Conservation (phyloP, 371 early-diverging fungal genomes). For the Zychaea mexicana region DNA sequence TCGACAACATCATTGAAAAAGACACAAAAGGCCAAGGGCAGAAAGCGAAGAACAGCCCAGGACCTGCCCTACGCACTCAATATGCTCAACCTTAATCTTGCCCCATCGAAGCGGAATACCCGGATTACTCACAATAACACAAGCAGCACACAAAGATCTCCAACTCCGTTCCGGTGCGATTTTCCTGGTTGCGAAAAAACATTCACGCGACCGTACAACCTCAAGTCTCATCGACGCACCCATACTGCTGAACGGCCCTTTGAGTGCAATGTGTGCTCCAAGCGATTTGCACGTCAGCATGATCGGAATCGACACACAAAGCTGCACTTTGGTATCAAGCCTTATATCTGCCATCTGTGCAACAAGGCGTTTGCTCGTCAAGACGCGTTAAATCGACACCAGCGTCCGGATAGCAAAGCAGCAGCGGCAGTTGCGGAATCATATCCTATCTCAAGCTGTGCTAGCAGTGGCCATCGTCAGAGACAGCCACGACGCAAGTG, state of each 20-base stretch:
- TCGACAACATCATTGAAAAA: neutral
- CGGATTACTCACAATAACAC: neutral
- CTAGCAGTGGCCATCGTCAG: constrained; percentile 6
- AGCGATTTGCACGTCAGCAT: constrained; percentile 72
- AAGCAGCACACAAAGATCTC: neutral
- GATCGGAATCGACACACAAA: constrained; percentile 85
- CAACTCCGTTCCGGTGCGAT: constrained; percentile 21
- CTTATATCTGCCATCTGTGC: constrained; percentile 65
- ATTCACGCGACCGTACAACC: constrained; percentile 81
- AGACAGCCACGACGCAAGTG: neutral
- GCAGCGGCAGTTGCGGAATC: neutral
- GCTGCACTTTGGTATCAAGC: constrained; percentile 68
- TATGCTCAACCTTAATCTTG: constrained; percentile 18
- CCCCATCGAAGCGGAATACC: constrained; percentile 7
- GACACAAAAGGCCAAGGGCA: neutral
- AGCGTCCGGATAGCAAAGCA: constrained; percentile 11
- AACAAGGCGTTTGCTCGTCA: constrained; percentile 75
- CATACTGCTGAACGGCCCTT: constrained; percentile 78
- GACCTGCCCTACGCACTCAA: constrained; percentile 22
- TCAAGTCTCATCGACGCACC: constrained; percentile 79
- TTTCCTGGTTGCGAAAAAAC: constrained; percentile 65
- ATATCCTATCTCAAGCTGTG: neutral
- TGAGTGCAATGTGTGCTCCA: constrained; percentile 63
- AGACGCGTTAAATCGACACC: constrained; percentile 73
- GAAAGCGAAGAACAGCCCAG: constrained; percentile 3